Evolutionary conservation across 352 stramenopile species (phyloP).

Genomic region (Peronospora tabacina): DNA sequence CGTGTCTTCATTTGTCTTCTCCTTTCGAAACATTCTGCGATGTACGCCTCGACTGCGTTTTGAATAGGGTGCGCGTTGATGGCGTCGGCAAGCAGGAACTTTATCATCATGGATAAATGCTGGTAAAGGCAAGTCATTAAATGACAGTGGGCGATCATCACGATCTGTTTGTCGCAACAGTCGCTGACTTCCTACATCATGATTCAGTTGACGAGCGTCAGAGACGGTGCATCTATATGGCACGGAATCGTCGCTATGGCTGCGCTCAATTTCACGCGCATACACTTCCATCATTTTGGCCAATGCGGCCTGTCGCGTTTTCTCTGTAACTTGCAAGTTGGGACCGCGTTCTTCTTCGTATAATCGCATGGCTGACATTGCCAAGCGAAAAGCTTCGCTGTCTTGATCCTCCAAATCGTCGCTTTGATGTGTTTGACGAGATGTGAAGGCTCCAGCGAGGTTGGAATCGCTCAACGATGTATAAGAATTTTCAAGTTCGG

Average conservation of each 20-base stretch:
- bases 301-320: slow-evolving; percentile 49
- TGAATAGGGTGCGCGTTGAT: slow-evolving; percentile 4
- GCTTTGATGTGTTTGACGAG: slow-evolving; percentile 15
- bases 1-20: slow-evolving; percentile 6
- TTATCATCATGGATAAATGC: slow-evolving; percentile 10
- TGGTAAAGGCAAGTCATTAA: slow-evolving; percentile 16
- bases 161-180: slow-evolving; percentile 23
- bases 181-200: slow-evolving; percentile 7
- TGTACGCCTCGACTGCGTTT: slow-evolving; percentile 1
- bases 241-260: slow-evolving; percentile 11
- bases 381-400: slow-evolving; percentile 54
- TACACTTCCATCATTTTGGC: slow-evolving; percentile 77
- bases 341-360: slow-evolving; percentile 59
- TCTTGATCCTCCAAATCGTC: slow-evolving; percentile 19
- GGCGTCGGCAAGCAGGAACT: slow-evolving; percentile 2
- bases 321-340: slow-evolving; percentile 38
- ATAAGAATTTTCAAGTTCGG: slow-evolving; percentile 20
- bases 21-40: not conserved
- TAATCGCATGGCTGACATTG: slow-evolving; percentile 66
- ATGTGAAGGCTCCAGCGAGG: slow-evolving; percentile 12
- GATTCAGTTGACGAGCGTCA: slow-evolving; percentile 13
- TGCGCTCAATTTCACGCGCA: slow-evolving; percentile 55
- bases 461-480: slow-evolving; percentile 22
- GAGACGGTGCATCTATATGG: slow-evolving; percentile 18
- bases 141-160: slow-evolving; percentile 19